These are phyloP conservation scores for Microcyclospora tardicrescens DNA, from an alignment of 2,329 filamentous ascomycete genomes.

Conservation along the genomic window DNA sequence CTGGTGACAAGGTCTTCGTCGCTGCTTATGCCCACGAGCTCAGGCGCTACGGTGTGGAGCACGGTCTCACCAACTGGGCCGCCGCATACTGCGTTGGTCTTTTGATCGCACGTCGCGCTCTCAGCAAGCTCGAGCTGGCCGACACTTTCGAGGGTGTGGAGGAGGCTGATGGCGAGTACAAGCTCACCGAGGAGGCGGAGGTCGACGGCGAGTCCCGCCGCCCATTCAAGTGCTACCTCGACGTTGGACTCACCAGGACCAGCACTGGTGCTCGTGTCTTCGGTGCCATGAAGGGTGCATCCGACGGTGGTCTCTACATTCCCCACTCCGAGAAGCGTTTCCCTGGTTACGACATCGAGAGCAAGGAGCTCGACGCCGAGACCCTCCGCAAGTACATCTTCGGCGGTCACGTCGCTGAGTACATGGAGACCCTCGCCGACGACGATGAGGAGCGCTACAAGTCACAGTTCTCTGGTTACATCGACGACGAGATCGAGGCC, in stretches of 20 bases:
- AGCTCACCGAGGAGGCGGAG: constrained; percentile 86
- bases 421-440: constrained; percentile 99
- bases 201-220: constrained; percentile 76
- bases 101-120: constrained; percentile 87
- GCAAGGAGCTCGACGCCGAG: constrained; percentile 95
- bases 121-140: constrained; percentile 93
- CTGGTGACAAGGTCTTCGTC: constrained; percentile 91
- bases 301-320: constrained; percentile 90
- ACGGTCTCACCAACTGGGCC: constrained; percentile 99
- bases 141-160: constrained; percentile 90
- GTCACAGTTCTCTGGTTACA: constrained; percentile 95
- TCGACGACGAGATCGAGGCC: constrained; percentile 91
- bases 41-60: constrained; percentile 89
- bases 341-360: constrained; percentile 95
- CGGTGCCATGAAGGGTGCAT: constrained; percentile 98
- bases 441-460: constrained; percentile 99
- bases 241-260: constrained; percentile 93
- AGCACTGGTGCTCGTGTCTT: constrained; percentile 98
- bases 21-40: constrained; percentile 96
- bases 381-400: constrained; percentile 98
- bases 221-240: constrained; percentile 98
- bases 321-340: constrained; percentile 99
- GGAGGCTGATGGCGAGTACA: constrained; percentile 93
- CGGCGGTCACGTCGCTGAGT: constrained; percentile 95
- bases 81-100: constrained; percentile 95